Percentiles rank a stretch among this genome's conserved stretches.
Conservation (phyloP, 345 rosid genomes). For the Eucalyptus curtisii region DNA sequence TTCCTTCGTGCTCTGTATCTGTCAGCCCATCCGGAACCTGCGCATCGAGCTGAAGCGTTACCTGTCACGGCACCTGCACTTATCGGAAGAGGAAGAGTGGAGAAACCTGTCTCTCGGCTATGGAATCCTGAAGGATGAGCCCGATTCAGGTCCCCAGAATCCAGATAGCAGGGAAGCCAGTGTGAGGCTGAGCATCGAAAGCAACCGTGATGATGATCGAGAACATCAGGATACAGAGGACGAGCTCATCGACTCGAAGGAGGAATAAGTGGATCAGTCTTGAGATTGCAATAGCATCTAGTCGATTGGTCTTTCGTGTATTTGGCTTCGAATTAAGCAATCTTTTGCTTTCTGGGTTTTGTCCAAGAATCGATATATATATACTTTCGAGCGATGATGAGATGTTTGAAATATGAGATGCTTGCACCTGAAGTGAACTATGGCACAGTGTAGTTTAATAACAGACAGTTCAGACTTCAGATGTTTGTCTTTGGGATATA, state of each 20-base stretch:
- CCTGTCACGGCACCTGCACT: neutral
- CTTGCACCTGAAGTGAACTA: neutral
- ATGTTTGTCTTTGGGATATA: neutral
- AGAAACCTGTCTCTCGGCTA: neutral
- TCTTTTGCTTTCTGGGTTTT: neutral
- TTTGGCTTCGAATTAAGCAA: neutral
- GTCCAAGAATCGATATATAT: neutral
- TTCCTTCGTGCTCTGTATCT: neutral
- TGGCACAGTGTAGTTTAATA: neutral
- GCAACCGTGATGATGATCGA: neutral
- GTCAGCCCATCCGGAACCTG: slow-evolving; percentile 3
- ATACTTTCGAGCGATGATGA: neutral
- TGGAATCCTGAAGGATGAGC: neutral
- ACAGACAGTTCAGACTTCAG: neutral
- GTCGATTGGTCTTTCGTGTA: neutral
- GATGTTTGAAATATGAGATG: neutral
- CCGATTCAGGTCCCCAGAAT: neutral
- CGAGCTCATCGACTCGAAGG: neutral
- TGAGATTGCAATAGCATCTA: neutral
- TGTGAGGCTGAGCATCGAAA: neutral
- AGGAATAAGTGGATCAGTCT: neutral
- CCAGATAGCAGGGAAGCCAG: neutral
- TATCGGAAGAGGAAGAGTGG: neutral
- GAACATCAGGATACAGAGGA: neutral
- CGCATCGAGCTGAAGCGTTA: neutral